Evolutionary conservation across 108 stramenopile genomes (phyloP), one percentile per base, ranked within the genome.

Genomic region (Cyclostephanos tholiformis): DNA sequence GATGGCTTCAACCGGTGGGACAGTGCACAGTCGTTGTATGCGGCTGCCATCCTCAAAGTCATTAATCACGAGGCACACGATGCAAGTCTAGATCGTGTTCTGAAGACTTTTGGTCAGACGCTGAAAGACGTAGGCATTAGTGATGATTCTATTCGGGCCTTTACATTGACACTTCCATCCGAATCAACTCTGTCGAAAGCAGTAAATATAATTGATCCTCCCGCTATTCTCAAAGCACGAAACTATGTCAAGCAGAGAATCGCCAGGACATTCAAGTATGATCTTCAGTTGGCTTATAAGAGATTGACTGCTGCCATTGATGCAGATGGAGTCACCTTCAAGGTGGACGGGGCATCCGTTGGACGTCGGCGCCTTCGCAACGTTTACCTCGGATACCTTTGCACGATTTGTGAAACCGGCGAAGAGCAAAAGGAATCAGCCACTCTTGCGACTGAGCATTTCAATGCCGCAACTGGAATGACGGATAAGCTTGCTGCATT

Each of bases 1-100:
- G 97, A 97, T 79, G 90, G 92, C 3, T 95, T 97, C 87, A 97
- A 97, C 86, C 82, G 85, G 22, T 97, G 95, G 95, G 97, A 96
- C 58, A 91, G 96, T 36, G 89, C 85, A 23, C 93, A 96, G 62
- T 76, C 76, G 55, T 68, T 97, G 2, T 85, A 71, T 63, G 77
- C 85, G 26, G 52, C 55, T 25, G 65, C 77, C 41, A 87, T 94
- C 70, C 88, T 94, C 73, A 86, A 92, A 77, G 63, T 63, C 16
- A 63, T 89, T 69, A 66, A 74, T 23, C 75, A 53, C 1, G 69
- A 65, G 43, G 49, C 63, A 36, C 63, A 72, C 16, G 67, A 19
- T 3, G 75, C 71, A 27, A 91, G 85, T 17, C 67, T 65, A 29
- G 69, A 83, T 27, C 83, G 58, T 67, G 88, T 85, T 22, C 50